Percentiles rank a stretch among this genome's conserved stretches.
Conservation (phyloP, 768 basidiomycete species). For the Boletus rubescentipes region DNA sequence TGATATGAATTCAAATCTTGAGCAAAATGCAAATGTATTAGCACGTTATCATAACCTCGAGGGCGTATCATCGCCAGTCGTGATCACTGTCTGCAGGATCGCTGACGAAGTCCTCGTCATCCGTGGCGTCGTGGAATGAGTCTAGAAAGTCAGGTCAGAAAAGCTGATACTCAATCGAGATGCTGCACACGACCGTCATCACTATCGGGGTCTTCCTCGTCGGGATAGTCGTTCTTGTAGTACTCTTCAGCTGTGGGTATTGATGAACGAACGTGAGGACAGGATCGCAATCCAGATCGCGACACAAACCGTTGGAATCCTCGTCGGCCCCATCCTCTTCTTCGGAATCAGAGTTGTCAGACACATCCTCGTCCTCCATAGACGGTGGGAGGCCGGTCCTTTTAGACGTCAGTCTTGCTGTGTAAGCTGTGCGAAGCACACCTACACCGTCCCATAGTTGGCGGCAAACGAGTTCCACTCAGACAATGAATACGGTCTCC, state of each 20-base stretch:
- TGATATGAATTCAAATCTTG: slow-evolving; percentile 20
- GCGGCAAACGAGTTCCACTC: slow-evolving; percentile 60
- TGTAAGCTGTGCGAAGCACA: not conserved
- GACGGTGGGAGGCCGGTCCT: slow-evolving; percentile 68
- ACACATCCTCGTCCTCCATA: slow-evolving; percentile 49
- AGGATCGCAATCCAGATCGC: not conserved
- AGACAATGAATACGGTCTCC: slow-evolving; percentile 55
- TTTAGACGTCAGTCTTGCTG: not conserved
- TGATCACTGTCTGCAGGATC: slow-evolving; percentile 32
- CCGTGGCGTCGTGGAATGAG: slow-evolving; percentile 55
- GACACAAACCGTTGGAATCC: slow-evolving; percentile 70
- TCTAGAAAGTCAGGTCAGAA: slow-evolving; percentile 37
- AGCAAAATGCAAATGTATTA: slow-evolving; percentile 17
- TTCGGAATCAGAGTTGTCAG: slow-evolving; percentile 64
- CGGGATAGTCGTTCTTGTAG: slow-evolving; percentile 84
- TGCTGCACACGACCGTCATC: slow-evolving; percentile 38
- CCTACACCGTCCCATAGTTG: slow-evolving; percentile 65
- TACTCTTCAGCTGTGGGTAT: slow-evolving; percentile 65
- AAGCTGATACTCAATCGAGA: not conserved
- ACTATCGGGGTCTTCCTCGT: slow-evolving; percentile 53
- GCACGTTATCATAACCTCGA: not conserved
- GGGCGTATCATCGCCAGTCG: slow-evolving; percentile 32
- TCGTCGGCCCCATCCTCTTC: slow-evolving; percentile 77
- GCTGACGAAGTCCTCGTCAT: slow-evolving; percentile 42
- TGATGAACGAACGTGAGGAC: not conserved